Base-by-base conservation (phyloP, 2,329 filamentous ascomycete species). In the Cercospora janseana region DNA sequence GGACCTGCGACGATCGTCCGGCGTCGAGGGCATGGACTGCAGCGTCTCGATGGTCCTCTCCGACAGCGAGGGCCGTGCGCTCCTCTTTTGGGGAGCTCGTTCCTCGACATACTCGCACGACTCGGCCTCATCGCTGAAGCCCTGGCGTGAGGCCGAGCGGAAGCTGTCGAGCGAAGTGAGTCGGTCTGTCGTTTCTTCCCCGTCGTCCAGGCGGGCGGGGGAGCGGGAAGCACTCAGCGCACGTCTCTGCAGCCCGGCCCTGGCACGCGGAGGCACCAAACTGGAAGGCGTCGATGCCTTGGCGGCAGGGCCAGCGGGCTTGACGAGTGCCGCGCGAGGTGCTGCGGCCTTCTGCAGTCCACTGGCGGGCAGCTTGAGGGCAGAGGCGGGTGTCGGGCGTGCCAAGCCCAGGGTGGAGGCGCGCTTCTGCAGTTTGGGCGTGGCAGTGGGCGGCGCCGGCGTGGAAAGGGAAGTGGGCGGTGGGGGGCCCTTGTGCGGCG, bases 11-110 rank as follows among this genome's bases (percentile, higher is more conserved):
- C 81, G 81, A 45, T 77, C 80, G 37, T 86, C 69, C 0, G 91
- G 90, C 0, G 90, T 93, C 0, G 87, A 82, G 0, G 90, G 87
- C 23, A 95, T 74, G 38, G 83, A 80, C 3, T 89, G 79, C 4
- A 96, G 73, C 0, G 88, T 95, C 66, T 95, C 88, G 32, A 95
- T 84, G 0, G 91, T 94, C 51, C 92, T 78, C 61, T 96, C 91
- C 0, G 86, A 83, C 3, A 96, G 75, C 0, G 88, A 91, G 10
- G 72, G 73, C 9, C 75, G 65, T 5, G 66, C 65, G 4, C 70
- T 62, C 57, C 44, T 79, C 75, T 48, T 37, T 37, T 56, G 52
- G 21, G 48, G 18, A 6, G 43, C 27, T 29, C 47, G 29, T 3
- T 55, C 21, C 34, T 57, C 56, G 51, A 55, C 50, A 31, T 51